Percentiles rank a stretch among this genome's conserved stretches.
phyloP scores from a whole-genome alignment of 305 asterid genomes.

The Euphrasia arctica region DNA sequence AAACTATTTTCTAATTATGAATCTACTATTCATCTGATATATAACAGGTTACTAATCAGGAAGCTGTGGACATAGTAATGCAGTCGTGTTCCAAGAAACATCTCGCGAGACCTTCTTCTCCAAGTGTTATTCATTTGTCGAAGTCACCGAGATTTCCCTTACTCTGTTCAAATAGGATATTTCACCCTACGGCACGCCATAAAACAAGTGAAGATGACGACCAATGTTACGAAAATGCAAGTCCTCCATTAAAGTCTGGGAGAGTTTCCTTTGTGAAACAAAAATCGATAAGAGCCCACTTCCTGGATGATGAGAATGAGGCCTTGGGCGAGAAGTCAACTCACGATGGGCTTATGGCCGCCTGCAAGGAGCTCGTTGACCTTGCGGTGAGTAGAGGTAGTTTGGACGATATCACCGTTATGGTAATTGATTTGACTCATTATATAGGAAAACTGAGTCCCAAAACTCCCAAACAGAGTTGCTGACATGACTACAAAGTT shows the following conservation, averaged over 20 bases:
- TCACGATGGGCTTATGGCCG: conserved; percentile 40
- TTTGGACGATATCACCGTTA: conserved; percentile 79
- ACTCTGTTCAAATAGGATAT: conserved; percentile 35
- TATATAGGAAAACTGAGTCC: conserved; percentile 19
- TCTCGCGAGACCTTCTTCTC: conserved; percentile 20
- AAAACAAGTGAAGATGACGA: conserved; percentile 38
- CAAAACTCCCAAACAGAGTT: neutral
- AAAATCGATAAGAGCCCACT: conserved; percentile 28
- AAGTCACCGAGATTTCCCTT: conserved; percentile 41
- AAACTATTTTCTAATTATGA: too few species aligned
- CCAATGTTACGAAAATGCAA: conserved; percentile 35
- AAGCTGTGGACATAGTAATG: conserved; percentile 61
- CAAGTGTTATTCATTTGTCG: conserved; percentile 36
- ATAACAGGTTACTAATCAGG: conserved; percentile 62
- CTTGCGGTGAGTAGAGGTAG: conserved; percentile 76
- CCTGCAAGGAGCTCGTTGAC: conserved; percentile 71
- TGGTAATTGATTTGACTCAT: conserved; percentile 60
- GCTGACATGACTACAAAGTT: conserved; percentile 3
- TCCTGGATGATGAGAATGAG: conserved; percentile 34
- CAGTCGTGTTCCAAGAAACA: conserved; percentile 38
- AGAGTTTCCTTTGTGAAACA: conserved; percentile 39
- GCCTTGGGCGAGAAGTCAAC: conserved; percentile 32
- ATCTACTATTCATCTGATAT: too few species aligned
- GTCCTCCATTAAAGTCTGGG: conserved; percentile 59
- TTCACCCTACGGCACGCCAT: conserved; percentile 25